phyloP scores from a whole-genome alignment of 2,329 filamentous ascomycete species.

The Beauveria caledonica region DNA sequence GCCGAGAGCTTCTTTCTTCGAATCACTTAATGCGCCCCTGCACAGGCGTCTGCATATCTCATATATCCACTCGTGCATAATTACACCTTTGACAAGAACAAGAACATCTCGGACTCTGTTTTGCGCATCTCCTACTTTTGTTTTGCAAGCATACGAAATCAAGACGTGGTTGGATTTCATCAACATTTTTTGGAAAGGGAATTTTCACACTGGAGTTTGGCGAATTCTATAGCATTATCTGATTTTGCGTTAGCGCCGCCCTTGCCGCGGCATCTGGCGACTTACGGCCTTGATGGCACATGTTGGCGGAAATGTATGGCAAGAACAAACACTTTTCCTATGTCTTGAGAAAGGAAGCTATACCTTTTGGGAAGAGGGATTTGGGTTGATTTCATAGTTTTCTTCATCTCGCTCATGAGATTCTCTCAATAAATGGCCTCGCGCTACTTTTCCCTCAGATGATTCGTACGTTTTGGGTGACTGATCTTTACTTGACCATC shows the following conservation, averaged over 20 bases:
- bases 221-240: slow-evolving; percentile 3
- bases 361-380: not conserved
- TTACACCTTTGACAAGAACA: slow-evolving; percentile 1
- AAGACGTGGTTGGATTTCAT: slow-evolving; percentile 3
- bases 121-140: not conserved
- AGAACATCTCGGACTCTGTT: not conserved
- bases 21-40: slow-evolving; percentile 8
- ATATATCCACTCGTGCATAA: slow-evolving; percentile 5
- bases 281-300: slow-evolving; percentile 1
- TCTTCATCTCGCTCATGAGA: slow-evolving; percentile 1
- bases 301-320: not conserved
- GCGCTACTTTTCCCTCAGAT: not conserved
- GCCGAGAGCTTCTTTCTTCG: not conserved
- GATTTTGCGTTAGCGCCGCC: not conserved
- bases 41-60: slow-evolving; percentile 8
- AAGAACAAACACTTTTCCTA: not conserved
- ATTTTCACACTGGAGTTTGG: slow-evolving; percentile 2
- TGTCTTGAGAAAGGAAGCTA: not conserved
- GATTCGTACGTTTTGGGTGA: not conserved
- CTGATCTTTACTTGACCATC: not conserved
- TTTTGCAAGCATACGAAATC: slow-evolving; percentile 9
- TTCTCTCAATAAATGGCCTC: not conserved
- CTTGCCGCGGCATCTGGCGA: not conserved
- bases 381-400: slow-evolving; percentile 2
- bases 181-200: slow-evolving; percentile 5